Base-by-base conservation (phyloP, 2,329 filamentous ascomycete genomes). In the Ophiobolus disseminans region DNA sequence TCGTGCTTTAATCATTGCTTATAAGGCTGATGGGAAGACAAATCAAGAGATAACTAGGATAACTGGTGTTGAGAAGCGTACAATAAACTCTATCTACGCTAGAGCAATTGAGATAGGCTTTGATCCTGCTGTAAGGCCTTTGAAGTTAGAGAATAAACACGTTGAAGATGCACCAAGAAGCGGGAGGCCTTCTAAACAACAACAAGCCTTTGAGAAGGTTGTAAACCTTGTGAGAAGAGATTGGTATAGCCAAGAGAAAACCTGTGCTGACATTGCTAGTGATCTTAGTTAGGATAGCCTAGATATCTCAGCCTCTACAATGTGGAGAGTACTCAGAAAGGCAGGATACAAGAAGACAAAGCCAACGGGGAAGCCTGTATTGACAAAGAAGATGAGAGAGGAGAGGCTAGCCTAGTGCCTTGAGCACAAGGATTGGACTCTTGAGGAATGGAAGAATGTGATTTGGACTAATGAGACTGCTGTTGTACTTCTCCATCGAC, bases 371-470 rank as follows among this genome's bases (percentile, higher is more conserved):
- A n/a, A n/a, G n/a, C n/a, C n/a, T n/a, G n/a, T n/a, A n/a, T n/a
- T n/a, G n/a, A n/a, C n/a, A n/a, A n/a, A n/a, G n/a, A n/a, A n/a
- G n/a, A n/a, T n/a, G n/a, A n/a, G n/a, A n/a, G n/a, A n/a, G n/a
- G n/a, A n/a, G n/a, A n/a, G n/a, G n/a, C n/a, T n/a, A n/a, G n/a
- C n/a, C n/a, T n/a, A n/a, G n/a, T n/a, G n/a, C n/a, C n/a, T 47
- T 45, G 30, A 5, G n/a, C n/a, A n/a, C n/a, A n/a, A n/a, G n/a
- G n/a, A n/a, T n/a, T n/a, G n/a, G n/a, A n/a, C n/a, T n/a, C 32
- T 51, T 39, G 28, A 59, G 42, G 36, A 52, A 32, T 59, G n/a
- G 49, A 54, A 48, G 28, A 47, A 55, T 22, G 40, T 53, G 23
- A 55, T 55, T 14, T 55, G 14, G 50, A 28, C 19, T 48, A 32